These are phyloP conservation scores for Aspergillus sp. DNA, from an alignment of 2,329 filamentous ascomycete genomes.

Conservation along the genomic window DNA sequence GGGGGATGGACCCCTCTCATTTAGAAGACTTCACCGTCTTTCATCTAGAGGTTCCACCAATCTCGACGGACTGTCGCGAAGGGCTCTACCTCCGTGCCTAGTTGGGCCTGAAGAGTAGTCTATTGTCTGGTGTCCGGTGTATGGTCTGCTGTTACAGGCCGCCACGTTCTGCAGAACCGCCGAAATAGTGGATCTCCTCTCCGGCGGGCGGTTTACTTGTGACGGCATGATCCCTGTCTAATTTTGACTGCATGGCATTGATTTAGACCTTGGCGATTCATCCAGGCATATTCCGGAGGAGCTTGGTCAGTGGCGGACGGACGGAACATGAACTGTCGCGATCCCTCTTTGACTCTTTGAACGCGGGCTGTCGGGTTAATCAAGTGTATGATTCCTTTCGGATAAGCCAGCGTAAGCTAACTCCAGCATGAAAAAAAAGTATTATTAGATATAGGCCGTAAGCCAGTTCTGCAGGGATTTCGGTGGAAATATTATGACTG, in stretches of 20 bases:
- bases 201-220: neutral
- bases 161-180: neutral
- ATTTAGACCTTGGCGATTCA: neutral
- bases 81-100: neutral
- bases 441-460: too few relatives aligned
- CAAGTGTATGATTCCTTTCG: too few relatives aligned
- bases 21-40: neutral
- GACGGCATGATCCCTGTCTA: neutral
- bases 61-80: neutral
- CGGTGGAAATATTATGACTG: too few relatives aligned
- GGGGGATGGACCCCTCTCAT: neutral
- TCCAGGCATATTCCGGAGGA: neutral
- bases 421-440: too few relatives aligned
- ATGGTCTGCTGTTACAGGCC: neutral
- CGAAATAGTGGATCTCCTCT: neutral
- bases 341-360: neutral
- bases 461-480: too few relatives aligned
- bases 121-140: neutral
- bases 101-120: neutral
- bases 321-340: neutral
- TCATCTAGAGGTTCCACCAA: constrained; percentile 11
- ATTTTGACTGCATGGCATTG: neutral
- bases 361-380: neutral
- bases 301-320: neutral
- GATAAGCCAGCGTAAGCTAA: too few relatives aligned